phyloP scores from a whole-genome alignment of 2,329 filamentous ascomycete genomes.

The Penicillium janthinellum region DNA sequence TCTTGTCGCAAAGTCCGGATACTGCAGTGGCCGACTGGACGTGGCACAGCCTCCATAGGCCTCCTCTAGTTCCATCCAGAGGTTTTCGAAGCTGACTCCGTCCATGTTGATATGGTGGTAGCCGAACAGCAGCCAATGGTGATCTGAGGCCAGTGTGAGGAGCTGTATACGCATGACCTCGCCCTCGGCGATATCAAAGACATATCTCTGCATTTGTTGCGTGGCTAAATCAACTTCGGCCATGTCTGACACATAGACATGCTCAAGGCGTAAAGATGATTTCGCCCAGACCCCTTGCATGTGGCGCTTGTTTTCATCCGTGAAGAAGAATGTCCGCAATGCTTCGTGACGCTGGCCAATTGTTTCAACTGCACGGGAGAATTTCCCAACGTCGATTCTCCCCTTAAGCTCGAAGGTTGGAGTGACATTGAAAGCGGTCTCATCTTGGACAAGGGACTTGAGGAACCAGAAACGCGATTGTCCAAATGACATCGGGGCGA shows the following conservation, averaged over 20 bases:
- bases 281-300: constrained; percentile 28
- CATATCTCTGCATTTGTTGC: constrained; percentile 29
- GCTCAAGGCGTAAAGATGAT: constrained; percentile 33
- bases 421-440: constrained; percentile 46
- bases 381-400: constrained; percentile 28
- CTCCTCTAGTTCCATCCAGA: constrained; percentile 50
- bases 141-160: constrained; percentile 16
- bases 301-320: constrained; percentile 10
- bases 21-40: constrained; percentile 32
- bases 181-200: constrained; percentile 44
- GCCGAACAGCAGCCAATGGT: constrained; percentile 47
- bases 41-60: constrained; percentile 41
- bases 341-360: constrained; percentile 37
- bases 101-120: constrained; percentile 57
- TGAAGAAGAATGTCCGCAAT: constrained; percentile 36
- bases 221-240: constrained; percentile 26
- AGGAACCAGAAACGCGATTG: constrained; percentile 48
- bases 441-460: constrained; percentile 33
- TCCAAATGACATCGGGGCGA: constrained; percentile 40
- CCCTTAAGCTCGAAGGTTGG: constrained; percentile 37
- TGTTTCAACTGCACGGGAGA: constrained; percentile 38
- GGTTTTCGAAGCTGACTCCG: constrained; percentile 47
- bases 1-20: constrained; percentile 36
- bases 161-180: constrained; percentile 28
- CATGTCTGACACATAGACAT: constrained; percentile 10